phyloP scores from a whole-genome alignment of 2,329 filamentous ascomycete species.

The Phialophora expanda region DNA sequence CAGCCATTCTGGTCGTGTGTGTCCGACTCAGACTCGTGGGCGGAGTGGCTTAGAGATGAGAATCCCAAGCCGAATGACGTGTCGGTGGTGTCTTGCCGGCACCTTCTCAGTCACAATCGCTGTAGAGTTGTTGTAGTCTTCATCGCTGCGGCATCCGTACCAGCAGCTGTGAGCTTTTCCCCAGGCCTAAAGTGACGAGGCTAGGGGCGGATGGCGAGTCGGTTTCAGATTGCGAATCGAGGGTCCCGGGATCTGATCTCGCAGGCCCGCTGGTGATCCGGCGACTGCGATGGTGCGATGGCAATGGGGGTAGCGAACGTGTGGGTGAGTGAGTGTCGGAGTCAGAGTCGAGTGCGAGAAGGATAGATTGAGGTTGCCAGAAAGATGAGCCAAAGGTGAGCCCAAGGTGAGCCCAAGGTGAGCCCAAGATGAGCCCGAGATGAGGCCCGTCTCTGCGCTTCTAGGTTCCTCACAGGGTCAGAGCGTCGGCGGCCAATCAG shows the following conservation, averaged over 20 bases:
- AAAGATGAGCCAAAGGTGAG: not conserved
- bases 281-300: not conserved
- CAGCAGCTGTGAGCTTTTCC: slow-evolving; percentile 12
- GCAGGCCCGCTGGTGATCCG: slow-evolving; percentile 6
- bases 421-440: not conserved
- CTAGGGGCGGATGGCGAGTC: slow-evolving; percentile 16
- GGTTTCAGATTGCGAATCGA: slow-evolving; percentile 23
- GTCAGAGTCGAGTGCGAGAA: slow-evolving; percentile 3
- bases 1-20: slow-evolving; percentile 30
- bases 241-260: slow-evolving; percentile 18
- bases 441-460: slow-evolving; percentile 6
- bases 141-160: slow-evolving; percentile 29
- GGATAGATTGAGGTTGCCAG: slow-evolving; percentile 7
- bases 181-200: slow-evolving; percentile 7
- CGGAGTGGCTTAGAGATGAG: slow-evolving; percentile 31
- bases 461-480: slow-evolving; percentile 2
- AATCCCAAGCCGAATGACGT: slow-evolving; percentile 26
- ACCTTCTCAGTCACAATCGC: slow-evolving; percentile 20
- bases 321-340: slow-evolving; percentile 4
- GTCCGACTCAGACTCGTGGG: slow-evolving; percentile 31
- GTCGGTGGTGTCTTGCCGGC: slow-evolving; percentile 19
- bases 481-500: slow-evolving; percentile 5
- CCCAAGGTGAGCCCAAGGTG: not conserved
- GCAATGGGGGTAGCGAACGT: slow-evolving; percentile 20
- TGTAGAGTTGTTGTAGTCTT: slow-evolving; percentile 17